A percentile compares a stretch with the other conserved stretches of the same genome.
These are phyloP conservation scores for Laguncularia racemosa DNA, from an alignment of 345 rosid species.

Conservation along the genomic window DNA sequence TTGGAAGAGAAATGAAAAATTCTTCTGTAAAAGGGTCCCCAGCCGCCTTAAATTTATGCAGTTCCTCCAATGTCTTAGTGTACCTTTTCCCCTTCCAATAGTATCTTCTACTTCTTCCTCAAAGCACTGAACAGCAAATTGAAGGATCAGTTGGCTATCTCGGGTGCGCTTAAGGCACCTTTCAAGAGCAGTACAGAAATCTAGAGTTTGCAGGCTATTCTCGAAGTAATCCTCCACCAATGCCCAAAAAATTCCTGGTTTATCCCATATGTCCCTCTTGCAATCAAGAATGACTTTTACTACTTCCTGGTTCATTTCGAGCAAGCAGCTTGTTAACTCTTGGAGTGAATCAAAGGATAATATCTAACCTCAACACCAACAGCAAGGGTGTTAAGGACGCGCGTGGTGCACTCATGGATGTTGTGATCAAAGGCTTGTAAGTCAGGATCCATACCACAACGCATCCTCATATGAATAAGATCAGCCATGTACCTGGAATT, in stretches of 20 bases:
- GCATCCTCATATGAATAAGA: constrained; percentile 67
- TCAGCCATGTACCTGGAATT: constrained; percentile 34
- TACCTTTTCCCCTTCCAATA: constrained; percentile 32
- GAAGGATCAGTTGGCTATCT: constrained; percentile 57
- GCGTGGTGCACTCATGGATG: constrained; percentile 55
- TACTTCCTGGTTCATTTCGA: constrained; percentile 82
- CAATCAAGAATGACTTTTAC: constrained; percentile 57
- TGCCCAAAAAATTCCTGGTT: constrained; percentile 42
- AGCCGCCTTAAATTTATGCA: constrained; percentile 48
- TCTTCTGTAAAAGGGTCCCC: constrained; percentile 70
- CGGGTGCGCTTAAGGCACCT: constrained; percentile 58
- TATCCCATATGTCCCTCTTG: constrained; percentile 73
- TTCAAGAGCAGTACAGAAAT: constrained; percentile 71
- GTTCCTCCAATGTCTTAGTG: constrained; percentile 56
- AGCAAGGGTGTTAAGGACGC: constrained; percentile 47
- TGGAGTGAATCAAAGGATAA: constrained; percentile 69
- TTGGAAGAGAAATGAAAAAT: constrained; percentile 45
- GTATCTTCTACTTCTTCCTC: constrained; percentile 38
- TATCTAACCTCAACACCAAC: constrained; percentile 47
- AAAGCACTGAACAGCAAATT: constrained; percentile 51
- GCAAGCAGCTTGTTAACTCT: constrained; percentile 59
- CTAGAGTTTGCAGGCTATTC: constrained; percentile 52
- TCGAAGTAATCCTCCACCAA: constrained; percentile 69
- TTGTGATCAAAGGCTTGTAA: constrained; percentile 55
- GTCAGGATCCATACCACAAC: constrained; percentile 59